Conservation (phyloP, 1,139 yeast genomes). For the Hyphopichia burtonii region DNA sequence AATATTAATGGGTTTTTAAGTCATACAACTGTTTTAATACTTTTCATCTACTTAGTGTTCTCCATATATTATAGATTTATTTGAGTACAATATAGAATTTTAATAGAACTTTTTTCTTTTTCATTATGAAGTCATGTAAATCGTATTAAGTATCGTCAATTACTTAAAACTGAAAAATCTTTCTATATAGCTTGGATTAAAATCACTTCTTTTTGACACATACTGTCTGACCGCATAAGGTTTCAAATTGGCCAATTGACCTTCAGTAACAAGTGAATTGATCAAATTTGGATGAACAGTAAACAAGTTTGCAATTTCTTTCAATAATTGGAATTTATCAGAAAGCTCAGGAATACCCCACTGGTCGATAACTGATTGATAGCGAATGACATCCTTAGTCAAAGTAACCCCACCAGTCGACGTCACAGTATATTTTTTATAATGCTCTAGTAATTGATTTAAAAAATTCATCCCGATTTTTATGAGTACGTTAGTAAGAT, state of each 20-base stretch:
- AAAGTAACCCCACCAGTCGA: slow-evolving; percentile 81
- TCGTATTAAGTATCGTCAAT: background rate
- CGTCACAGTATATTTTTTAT: slow-evolving; percentile 72
- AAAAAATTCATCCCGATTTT: slow-evolving; percentile 64
- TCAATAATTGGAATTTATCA: slow-evolving; percentile 68
- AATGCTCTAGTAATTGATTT: slow-evolving; percentile 65
- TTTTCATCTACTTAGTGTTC: slow-evolving; percentile 8
- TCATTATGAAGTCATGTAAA: background rate
- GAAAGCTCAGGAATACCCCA: slow-evolving; percentile 68
- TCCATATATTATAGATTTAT: slow-evolving; percentile 8
- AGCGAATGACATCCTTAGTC: slow-evolving; percentile 82
- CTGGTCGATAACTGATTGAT: slow-evolving; percentile 68
- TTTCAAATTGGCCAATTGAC: slow-evolving; percentile 69
- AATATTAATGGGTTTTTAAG: slow-evolving; percentile 6
- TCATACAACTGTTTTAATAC: slow-evolving; percentile 4
- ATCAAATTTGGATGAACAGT: slow-evolving; percentile 71
- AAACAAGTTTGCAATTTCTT: slow-evolving; percentile 82
- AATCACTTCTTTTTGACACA: slow-evolving; percentile 70
- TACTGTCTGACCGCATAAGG: slow-evolving; percentile 67
- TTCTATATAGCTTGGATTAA: slow-evolving; percentile 54
- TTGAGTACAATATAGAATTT: background rate
- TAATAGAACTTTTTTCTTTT: background rate
- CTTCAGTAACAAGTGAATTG: slow-evolving; percentile 79
- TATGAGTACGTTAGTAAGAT: slow-evolving; percentile 51
- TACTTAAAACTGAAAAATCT: slow-evolving; percentile 42